Evolutionary conservation across 2,329 filamentous ascomycete species (phyloP).

Genomic region (Sporothrix protearum): DNA sequence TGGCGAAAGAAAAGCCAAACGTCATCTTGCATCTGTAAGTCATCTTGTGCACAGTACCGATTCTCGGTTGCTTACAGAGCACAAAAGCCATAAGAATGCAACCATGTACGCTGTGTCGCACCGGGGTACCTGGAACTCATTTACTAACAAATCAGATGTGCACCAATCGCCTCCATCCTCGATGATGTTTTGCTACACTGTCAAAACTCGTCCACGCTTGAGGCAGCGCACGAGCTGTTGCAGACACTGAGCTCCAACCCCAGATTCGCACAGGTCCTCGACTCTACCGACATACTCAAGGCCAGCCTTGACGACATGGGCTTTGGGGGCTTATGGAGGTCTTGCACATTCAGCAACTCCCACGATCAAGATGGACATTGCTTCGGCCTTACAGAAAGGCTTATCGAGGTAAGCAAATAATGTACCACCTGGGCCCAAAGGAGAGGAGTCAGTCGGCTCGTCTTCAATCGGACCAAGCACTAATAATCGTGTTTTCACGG

Average conservation of each 20-base stretch:
- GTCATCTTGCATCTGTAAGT: constrained; percentile 59
- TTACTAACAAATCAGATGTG: constrained; percentile 42
- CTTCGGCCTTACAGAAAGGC: constrained; percentile 54
- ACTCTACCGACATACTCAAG: constrained; percentile 48
- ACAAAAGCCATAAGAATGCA: neutral
- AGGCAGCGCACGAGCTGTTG: constrained; percentile 58
- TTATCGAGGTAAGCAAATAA: constrained; percentile 51
- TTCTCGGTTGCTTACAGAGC: too few relatives aligned
- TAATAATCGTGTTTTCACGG: neutral
- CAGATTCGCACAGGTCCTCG: constrained; percentile 48
- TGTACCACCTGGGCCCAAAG: neutral
- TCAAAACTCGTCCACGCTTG: constrained; percentile 57
- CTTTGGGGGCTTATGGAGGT: constrained; percentile 61
- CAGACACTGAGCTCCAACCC: constrained; percentile 55
- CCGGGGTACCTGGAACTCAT: neutral
- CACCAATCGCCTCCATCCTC: constrained; percentile 55
- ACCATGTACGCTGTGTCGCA: too few relatives aligned
- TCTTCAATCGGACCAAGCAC: neutral
- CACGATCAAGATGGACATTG: constrained; percentile 52
- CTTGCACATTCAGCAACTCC: constrained; percentile 49
- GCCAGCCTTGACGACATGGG: constrained; percentile 58
- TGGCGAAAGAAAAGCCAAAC: constrained; percentile 52
- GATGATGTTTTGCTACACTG: constrained; percentile 62
- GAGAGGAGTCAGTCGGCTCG: neutral
- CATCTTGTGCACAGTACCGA: too few relatives aligned